phyloP scores from a whole-genome alignment of 2,329 filamentous ascomycete species.

The Sclerotinia minor region DNA sequence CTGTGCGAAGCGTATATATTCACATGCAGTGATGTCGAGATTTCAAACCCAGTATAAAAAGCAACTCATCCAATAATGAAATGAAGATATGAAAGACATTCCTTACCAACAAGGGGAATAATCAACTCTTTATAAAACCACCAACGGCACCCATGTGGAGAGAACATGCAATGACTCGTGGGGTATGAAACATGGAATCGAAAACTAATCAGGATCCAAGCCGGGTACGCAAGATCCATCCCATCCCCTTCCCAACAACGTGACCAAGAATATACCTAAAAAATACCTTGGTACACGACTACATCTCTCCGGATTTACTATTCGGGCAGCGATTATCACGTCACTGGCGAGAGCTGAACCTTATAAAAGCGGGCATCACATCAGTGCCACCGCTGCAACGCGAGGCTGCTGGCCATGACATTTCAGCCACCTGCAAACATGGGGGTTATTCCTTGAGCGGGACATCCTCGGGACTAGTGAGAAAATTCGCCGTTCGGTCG shows the following conservation, averaged over 20 bases:
- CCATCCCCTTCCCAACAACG: slow-evolving; percentile 11
- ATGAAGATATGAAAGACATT: neutral
- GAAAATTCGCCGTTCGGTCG: slow-evolving; percentile 5
- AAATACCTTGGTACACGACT: neutral
- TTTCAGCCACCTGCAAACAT: neutral
- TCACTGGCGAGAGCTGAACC: slow-evolving; percentile 6
- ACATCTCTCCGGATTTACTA: slow-evolving; percentile 12
- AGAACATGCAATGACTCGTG: neutral
- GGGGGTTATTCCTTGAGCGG: slow-evolving; percentile 17
- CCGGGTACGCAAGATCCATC: neutral
- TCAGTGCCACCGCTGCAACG: neutral
- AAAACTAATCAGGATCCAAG: slow-evolving; percentile 3
- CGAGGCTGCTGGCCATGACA: neutral
- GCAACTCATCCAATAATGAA: slow-evolving; percentile 1
- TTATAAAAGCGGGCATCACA: neutral
- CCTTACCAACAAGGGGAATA: slow-evolving; percentile 6
- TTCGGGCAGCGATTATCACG: slow-evolving; percentile 7
- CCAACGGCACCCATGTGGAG: neutral
- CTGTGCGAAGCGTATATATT: slow-evolving; percentile 6
- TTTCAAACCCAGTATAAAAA: neutral
- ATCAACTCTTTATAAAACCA: slow-evolving; percentile 14
- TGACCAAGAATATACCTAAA: neutral
- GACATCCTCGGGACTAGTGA: neutral
- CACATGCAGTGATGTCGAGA: neutral
- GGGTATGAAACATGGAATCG: neutral